Evolutionary conservation across 2,329 filamentous ascomycete genomes (phyloP), one percentile per base, ranked within the genome.

Genomic region (Xylariaceae sp.): DNA sequence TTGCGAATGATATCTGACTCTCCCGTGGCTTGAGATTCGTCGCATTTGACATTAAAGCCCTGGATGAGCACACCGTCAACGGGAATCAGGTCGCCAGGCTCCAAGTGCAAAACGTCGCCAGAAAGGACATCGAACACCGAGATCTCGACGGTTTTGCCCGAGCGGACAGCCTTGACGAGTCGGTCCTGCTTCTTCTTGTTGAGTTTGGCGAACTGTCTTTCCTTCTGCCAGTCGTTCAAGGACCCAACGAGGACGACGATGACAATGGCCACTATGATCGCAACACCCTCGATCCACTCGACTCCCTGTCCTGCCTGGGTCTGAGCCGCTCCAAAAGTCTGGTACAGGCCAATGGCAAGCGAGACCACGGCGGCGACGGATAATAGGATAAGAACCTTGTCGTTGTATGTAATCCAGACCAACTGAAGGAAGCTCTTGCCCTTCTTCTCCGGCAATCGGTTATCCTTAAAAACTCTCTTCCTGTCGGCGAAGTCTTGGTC

Each of bases 361-460:
- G 83, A 87, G 31, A 89, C 75, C 23, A 77, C 66, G 3, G 83
- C 83, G 27, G 83, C 83, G 31, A 73, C 64, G 0, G 80, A 83
- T 35, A 87, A 65, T 5, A 87, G 64, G 38, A 86, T 82, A 29
- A 88, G 63, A 3, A 89, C 80, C 55, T 88, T 89, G 67, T 89
- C 83, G 59, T 88, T 85, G 56, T 86, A 86, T 0, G 83, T 85
- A 48, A 88, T 83, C 83, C 83, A 88, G 59, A 85, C 82, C 26
- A 89, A 65, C 51, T 83, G 65, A 28, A 84, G 64, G 25, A 88
- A 68, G 43, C 66, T 80, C 62, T 87, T 88, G 28, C 80, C 72
- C 60, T 87, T 85, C 57, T 81, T 80, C 49, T 75, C 79, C 0
- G 83, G 83, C 22, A 89, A 61, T 27, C 75, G 67, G 52, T 89